Conservation (phyloP, 371 early-diverging fungal species). For the Entomophthora muscae region DNA sequence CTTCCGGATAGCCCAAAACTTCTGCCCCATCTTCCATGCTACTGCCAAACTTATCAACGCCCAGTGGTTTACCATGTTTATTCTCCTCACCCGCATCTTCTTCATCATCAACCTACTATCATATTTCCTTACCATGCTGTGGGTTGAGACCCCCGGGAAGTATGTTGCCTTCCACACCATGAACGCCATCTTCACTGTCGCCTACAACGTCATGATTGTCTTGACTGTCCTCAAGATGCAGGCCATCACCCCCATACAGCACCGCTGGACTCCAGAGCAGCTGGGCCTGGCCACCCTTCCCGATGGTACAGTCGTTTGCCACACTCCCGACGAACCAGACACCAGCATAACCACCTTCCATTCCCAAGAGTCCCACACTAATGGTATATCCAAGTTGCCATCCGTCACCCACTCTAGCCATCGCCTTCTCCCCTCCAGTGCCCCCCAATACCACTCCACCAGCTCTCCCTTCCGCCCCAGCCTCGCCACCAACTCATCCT, state of each 20-base stretch:
- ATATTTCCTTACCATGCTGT: not conserved
- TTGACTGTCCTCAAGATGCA: constrained; percentile 5
- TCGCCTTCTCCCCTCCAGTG: too few relatives aligned
- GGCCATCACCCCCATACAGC: not conserved
- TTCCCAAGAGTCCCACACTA: too few relatives aligned
- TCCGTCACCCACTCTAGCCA: too few relatives aligned
- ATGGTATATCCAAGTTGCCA: too few relatives aligned
- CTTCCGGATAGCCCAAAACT: not conserved
- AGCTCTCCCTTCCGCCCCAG: too few relatives aligned
- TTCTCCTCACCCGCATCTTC: constrained; percentile 9
- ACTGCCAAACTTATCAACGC: constrained; percentile 13
- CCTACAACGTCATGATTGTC: not conserved
- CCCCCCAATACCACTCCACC: too few relatives aligned
- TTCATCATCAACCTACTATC: not conserved
- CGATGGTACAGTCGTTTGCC: not conserved
- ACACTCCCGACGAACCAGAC: too few relatives aligned
- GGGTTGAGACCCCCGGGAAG: not conserved
- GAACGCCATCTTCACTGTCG: not conserved
- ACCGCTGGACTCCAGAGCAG: constrained; percentile 4
- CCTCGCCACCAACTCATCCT: too few relatives aligned
- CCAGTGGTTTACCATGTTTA: constrained; percentile 17
- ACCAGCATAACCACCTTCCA: too few relatives aligned
- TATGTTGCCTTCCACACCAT: not conserved
- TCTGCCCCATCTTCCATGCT: constrained; percentile 3
- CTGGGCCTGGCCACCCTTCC: not conserved